Evolutionary conservation across 768 basidiomycete genomes (phyloP), one percentile per base, ranked within the genome.

Genomic region (Coprinopsis strossmayeri): DNA sequence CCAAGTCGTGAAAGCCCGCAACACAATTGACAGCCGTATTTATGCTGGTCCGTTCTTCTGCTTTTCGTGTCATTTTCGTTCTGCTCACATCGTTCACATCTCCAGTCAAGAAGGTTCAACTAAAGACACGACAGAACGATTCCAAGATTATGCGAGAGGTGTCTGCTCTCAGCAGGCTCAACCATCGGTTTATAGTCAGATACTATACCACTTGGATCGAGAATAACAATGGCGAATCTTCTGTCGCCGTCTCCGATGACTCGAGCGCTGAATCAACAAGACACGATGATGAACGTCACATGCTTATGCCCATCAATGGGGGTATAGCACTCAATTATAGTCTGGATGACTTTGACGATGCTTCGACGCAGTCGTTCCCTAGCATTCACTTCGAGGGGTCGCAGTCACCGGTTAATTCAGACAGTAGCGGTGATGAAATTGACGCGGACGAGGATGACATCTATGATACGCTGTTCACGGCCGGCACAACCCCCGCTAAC

Each of bases 201-300:
- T 96, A 94, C 62, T 91, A 82, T 63, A 91, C 89, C 2, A 89
- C 88, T 3, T 91, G 90, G 91, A 76, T 92, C n/a, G 89, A 92
- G 60, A 78, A 74, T 0, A n/a, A n/a, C n/a, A 69, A 73, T 9
- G 84, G 86, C 49, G 65, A 71, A 1, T 59, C 66, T 1, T 76
- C 79, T 9, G 65, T 69, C n/a, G 67, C 69, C 12, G 77, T 77
- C 3, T 76, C 79, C 10, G 76, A 74, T 35, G 80, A 81, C 10
- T 78, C 79, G 1, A 72, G 70, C 11, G 57, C 65, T 5, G 43
- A 46, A 5, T 57, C 54, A 10, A 7, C 9, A 32, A 32, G 30
- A 32, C 30, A 32, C 56, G 62, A 45, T 5, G 48, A 47, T 49
- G 66, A 64, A 42, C 55, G 64, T 1, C 67, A 68, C 50, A 59